These are phyloP conservation scores for Ustilago bromivora DNA, from an alignment of 1,284 basidiomycete species.

Conservation along the genomic window DNA sequence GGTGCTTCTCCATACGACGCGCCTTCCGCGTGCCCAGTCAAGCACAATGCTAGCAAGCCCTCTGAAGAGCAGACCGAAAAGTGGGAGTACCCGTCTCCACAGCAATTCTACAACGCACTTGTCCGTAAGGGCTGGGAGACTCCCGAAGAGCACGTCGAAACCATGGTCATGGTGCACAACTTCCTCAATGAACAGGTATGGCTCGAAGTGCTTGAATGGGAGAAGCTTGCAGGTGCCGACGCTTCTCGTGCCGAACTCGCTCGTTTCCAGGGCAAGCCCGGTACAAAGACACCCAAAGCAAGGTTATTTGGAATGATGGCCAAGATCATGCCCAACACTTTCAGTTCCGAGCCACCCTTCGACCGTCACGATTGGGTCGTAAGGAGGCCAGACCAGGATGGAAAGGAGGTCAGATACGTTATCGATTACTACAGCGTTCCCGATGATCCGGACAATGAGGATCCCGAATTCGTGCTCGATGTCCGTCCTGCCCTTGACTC, in stretches of 20 bases:
- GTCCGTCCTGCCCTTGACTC: conserved; percentile 64
- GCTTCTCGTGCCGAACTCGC: conserved; percentile 75
- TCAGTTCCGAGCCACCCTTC: conserved; percentile 92
- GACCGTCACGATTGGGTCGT: conserved; percentile 99
- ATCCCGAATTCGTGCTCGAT: conserved; percentile 64
- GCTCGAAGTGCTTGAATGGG: conserved; percentile 95
- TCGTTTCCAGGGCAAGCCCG: conserved; percentile 89
- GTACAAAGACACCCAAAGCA: conserved; percentile 84
- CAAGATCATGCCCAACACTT: conserved; percentile 85
- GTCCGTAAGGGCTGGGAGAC: conserved; percentile 98
- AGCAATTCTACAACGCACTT: conserved; percentile 98
- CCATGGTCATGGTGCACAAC: conserved; percentile 98
- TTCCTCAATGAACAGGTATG: conserved; percentile 97
- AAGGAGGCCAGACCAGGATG: conserved; percentile 73
- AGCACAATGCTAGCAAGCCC: conserved; percentile 42
- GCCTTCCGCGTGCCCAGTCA: conserved; percentile 65
- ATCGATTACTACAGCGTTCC: conserved; percentile 68
- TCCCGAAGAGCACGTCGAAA: conserved; percentile 93
- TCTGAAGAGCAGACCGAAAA: conserved; percentile 66
- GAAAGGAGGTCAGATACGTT: conserved; percentile 66
- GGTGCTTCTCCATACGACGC: conserved; percentile 66
- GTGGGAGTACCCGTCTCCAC: conserved; percentile 98
- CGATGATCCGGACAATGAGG: conserved; percentile 59
- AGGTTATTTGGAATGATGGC: conserved; percentile 85
- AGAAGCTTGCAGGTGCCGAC: conserved; percentile 71